Conservation (phyloP, 331 rosid genomes). For the Rhamnella rubrinervis region DNA sequence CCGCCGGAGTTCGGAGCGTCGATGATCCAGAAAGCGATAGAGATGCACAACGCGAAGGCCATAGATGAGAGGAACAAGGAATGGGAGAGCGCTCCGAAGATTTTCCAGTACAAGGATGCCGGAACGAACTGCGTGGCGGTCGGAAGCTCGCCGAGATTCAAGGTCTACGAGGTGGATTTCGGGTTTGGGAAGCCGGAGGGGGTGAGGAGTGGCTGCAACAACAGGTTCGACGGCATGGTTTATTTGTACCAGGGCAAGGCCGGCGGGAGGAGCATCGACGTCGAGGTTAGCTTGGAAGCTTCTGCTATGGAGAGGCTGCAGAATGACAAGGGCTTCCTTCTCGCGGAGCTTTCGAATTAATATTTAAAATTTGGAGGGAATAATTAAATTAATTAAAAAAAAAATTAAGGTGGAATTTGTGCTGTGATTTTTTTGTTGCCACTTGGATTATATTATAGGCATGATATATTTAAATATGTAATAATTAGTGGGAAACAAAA, state of each 20-base stretch:
- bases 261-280: conserved; percentile 94
- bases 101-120: conserved; percentile 83
- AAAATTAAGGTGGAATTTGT: not conserved
- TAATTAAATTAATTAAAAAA: conserved; percentile 3
- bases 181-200: conserved; percentile 85
- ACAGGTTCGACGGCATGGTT: conserved; percentile 89
- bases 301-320: conserved; percentile 74
- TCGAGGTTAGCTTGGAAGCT: conserved; percentile 72
- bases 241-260: conserved; percentile 79
- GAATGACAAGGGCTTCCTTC: conserved; percentile 66
- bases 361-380: too few species aligned
- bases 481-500: not conserved
- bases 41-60: conserved; percentile 48
- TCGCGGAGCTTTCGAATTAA: conserved; percentile 17
- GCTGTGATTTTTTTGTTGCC: not conserved
- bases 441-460: not conserved
- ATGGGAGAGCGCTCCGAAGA: conserved; percentile 88
- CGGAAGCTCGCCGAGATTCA: conserved; percentile 96
- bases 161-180: conserved; percentile 87
- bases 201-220: conserved; percentile 88
- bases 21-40: conserved; percentile 69
- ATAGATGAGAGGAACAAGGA: conserved; percentile 68
- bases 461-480: not conserved
- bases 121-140: conserved; percentile 92
- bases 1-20: conserved; percentile 70